Percentiles rank a stretch among this genome's conserved stretches.
These are phyloP conservation scores for Kodamaea nitidulidarum DNA, from an alignment of 805 yeast species.

Conservation along the genomic window DNA sequence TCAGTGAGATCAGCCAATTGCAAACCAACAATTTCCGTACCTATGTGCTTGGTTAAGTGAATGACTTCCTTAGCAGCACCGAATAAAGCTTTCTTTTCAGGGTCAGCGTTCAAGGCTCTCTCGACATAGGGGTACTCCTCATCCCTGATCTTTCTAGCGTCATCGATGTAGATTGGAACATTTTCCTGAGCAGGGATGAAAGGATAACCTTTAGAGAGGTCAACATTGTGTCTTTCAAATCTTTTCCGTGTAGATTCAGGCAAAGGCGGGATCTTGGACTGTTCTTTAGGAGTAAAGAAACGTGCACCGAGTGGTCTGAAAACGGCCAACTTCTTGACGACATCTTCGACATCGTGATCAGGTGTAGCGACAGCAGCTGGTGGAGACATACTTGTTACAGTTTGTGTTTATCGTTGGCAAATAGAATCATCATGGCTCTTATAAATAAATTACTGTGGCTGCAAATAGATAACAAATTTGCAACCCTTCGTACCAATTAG, in stretches of 20 bases:
- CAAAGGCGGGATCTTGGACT: constrained; percentile 10
- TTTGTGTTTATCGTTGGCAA: no score
- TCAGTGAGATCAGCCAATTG: constrained; percentile 27
- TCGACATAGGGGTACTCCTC: constrained; percentile 23
- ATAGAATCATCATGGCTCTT: not conserved
- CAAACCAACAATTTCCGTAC: constrained; percentile 29
- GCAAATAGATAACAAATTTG: constrained; percentile 3
- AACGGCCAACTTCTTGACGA: constrained; percentile 14
- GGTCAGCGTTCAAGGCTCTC: constrained; percentile 26
- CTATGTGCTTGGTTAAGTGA: constrained; percentile 28
- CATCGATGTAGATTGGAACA: constrained; percentile 25
- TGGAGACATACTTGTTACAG: constrained; percentile 4
- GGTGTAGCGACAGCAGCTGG: constrained; percentile 15
- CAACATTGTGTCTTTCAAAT: constrained; percentile 22
- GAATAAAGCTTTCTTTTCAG: constrained; percentile 28
- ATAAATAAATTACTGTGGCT: constrained; percentile 11
- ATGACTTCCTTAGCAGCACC: constrained; percentile 30
- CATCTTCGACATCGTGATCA: constrained; percentile 11
- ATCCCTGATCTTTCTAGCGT: constrained; percentile 21
- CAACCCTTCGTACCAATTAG: not conserved
- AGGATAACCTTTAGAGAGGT: constrained; percentile 27
- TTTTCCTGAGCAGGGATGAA: constrained; percentile 18
- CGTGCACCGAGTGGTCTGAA: constrained; percentile 16
- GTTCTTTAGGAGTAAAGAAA: constrained; percentile 4
- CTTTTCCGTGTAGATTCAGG: constrained; percentile 23